A percentile compares a stretch with the other conserved stretches of the same genome.
Evolutionary conservation across 306 rosid genomes (phyloP).

Genomic region (Rosa rugosa): DNA sequence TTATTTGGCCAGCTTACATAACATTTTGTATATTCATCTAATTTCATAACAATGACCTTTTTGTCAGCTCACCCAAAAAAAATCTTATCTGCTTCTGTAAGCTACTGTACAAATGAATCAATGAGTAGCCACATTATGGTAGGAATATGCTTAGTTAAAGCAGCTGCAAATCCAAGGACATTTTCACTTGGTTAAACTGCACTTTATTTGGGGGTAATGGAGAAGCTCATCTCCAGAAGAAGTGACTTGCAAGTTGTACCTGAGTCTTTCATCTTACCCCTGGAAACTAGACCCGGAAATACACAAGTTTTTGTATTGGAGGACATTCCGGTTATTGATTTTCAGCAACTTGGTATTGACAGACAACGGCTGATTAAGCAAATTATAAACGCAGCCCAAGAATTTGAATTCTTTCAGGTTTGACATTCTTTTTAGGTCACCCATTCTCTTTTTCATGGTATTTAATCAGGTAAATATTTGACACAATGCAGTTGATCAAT

Average conservation of each 20-base stretch:
- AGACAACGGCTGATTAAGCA: not conserved
- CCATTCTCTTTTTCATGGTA: not conserved
- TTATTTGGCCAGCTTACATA: not conserved
- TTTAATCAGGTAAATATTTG: not conserved
- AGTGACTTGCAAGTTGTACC: not conserved
- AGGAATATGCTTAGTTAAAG: not conserved
- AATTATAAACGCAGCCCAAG: constrained; percentile 12
- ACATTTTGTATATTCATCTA: not conserved
- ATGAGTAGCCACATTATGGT: not conserved
- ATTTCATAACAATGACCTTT: not conserved
- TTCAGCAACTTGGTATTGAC: not conserved
- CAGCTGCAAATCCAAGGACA: not conserved
- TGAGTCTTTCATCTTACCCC: constrained; percentile 18
- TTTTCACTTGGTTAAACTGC: constrained; percentile 1
- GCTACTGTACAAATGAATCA: not conserved
- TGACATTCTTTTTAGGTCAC: not conserved
- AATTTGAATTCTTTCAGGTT: constrained; percentile 23
- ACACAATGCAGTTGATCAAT: constrained; percentile 15
- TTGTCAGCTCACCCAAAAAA: not conserved
- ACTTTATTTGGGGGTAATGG: constrained; percentile 3
- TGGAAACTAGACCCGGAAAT: not conserved
- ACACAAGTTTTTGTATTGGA: not conserved
- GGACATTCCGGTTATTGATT: constrained; percentile 9
- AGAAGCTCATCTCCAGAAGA: constrained; percentile 23
- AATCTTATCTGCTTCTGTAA: not conserved